Evolutionary conservation across 169 alveolate genomes (phyloP), one percentile per base, ranked within the genome.

Genomic region (Plasmodium adleri): DNA sequence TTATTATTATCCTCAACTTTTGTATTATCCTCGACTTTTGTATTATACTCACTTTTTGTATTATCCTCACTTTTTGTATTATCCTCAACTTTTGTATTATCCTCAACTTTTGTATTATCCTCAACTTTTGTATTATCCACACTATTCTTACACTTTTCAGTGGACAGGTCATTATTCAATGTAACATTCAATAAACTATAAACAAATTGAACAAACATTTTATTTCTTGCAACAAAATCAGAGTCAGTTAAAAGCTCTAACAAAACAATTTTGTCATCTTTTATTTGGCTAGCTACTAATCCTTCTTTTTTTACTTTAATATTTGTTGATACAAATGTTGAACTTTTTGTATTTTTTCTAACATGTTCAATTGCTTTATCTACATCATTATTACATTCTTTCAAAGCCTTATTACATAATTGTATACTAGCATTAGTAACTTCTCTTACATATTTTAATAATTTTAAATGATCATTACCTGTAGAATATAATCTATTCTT

Each of bases 371-470:
- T 68, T 28, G 90, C 90, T 26, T 80, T 80, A 13, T 80, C 83
- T 1, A 50, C 50, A 68, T 80, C 90, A 17, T 58, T 60, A 3
- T 80, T 80, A 26, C 90, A 80, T 13, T 80, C 83, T 43, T 63
- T 80, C 15, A 80, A 32, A 9, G 90, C 90, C 12, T 80, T 47
- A 32, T 80, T 80, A 12, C 90, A 80, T 8, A 58, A n/a, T 58
- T 80, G 90, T 17, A 80, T 68, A 72, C 90, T 80, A 10, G 90
- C 90, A 68, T 63, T 80, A 13, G 90, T 80, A 17, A 67, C 83
- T 22, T 80, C 71, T 28, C 90, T 71, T 24, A 80, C 73, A 68
- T 80, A 80, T 60, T 80, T 80, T 49, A 80, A 68, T 15, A 32
- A 24, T 49, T 80, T 70, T 9, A 80, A 28, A 26, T 80, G 70